Conservation (phyloP, 768 basidiomycete genomes). For the Leccinum ochraceum region DNA sequence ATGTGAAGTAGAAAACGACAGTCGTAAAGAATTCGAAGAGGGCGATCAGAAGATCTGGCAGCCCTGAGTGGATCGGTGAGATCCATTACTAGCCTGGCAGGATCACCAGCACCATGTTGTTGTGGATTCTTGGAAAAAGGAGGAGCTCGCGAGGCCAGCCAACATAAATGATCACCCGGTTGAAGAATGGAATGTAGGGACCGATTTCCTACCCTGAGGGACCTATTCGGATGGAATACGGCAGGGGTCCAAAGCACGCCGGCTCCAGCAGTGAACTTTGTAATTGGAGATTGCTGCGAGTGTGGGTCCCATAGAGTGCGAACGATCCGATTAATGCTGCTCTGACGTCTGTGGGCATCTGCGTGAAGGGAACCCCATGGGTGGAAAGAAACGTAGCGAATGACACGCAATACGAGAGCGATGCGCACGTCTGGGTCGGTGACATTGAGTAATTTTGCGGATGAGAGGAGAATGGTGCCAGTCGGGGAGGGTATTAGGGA, state of each 20-base stretch:
- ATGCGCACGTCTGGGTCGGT: constrained; percentile 36
- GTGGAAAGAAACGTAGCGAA: constrained; percentile 70
- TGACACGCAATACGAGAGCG: constrained; percentile 51
- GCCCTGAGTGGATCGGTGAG: constrained; percentile 36
- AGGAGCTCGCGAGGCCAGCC: constrained; percentile 65
- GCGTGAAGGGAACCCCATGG: constrained; percentile 76
- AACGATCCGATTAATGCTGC: constrained; percentile 49
- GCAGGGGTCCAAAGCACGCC: constrained; percentile 68
- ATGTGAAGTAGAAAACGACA: constrained; percentile 60
- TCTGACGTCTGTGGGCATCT: constrained; percentile 54
- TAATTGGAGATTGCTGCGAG: constrained; percentile 11
- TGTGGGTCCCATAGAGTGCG: constrained; percentile 47
- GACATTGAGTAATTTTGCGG: constrained; percentile 34
- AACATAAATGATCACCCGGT: constrained; percentile 40
- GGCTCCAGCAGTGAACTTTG: constrained; percentile 54
- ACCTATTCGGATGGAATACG: constrained; percentile 28
- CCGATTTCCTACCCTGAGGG: constrained; percentile 20
- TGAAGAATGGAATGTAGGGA: constrained; percentile 16
- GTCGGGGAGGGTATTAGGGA: constrained; percentile 44
- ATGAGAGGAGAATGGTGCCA: constrained; percentile 52
- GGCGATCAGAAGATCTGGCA: constrained; percentile 15
- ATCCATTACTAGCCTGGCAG: constrained; percentile 40
- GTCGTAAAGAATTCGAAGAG: constrained; percentile 57
- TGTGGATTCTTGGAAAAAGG: constrained; percentile 40
- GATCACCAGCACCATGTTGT: constrained; percentile 20